phyloP scores from a whole-genome alignment of 2,329 filamentous ascomycete genomes.

The Neoarthrinium moseri region DNA sequence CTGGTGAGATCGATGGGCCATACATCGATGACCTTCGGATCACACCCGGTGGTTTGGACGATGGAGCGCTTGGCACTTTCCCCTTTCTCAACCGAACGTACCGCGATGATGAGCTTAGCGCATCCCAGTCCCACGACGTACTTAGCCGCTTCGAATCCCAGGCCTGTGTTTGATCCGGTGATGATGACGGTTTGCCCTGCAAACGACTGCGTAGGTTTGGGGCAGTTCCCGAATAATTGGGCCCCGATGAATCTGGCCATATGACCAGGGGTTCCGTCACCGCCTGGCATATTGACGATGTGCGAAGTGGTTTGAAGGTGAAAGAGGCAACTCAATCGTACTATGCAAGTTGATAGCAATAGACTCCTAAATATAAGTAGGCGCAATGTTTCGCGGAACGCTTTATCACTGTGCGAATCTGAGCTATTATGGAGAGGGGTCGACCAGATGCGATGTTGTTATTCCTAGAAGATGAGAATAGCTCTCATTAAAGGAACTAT shows the following conservation, averaged over 20 bases:
- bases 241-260: conserved; percentile 1
- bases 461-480: too few species aligned
- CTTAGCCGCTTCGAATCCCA: background rate
- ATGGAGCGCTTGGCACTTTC: background rate
- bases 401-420: too few species aligned
- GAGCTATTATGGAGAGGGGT: too few species aligned
- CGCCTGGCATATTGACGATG: background rate
- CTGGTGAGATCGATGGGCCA: conserved; percentile 6
- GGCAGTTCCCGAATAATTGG: background rate
- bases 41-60: background rate
- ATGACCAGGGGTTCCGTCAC: background rate
- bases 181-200: background rate
- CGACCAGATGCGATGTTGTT: too few species aligned
- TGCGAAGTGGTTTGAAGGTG: too few species aligned
- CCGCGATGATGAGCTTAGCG: background rate
- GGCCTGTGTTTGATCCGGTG: conserved; percentile 4
- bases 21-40: background rate
- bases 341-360: too few species aligned
- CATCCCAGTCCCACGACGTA: background rate
- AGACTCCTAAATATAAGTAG: too few species aligned
- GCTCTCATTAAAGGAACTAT: too few species aligned
- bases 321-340: too few species aligned
- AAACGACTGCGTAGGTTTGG: background rate
- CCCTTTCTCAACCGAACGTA: background rate
- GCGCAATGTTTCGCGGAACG: too few species aligned